phyloP scores from a whole-genome alignment of 2,329 filamentous ascomycete genomes.

The Colletotrichum paranaense region DNA sequence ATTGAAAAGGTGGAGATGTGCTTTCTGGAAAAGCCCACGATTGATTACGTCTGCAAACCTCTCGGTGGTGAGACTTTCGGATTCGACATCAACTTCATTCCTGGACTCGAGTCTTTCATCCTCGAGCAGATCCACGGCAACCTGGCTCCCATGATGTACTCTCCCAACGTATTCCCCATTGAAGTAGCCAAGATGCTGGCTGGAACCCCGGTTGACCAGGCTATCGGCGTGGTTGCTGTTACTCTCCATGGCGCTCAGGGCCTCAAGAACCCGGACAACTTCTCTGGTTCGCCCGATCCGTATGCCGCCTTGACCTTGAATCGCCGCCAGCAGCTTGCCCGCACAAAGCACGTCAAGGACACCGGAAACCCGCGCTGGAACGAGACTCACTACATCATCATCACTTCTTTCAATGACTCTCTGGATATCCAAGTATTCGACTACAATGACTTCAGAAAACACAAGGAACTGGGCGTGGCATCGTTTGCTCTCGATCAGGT shows the following conservation, averaged over 20 bases:
- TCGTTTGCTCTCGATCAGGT: conserved; percentile 88
- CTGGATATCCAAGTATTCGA: conserved; percentile 89
- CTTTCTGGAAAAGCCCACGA: conserved; percentile 87
- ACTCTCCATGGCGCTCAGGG: conserved; percentile 92
- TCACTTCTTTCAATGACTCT: conserved; percentile 90
- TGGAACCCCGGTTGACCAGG: conserved; percentile 92
- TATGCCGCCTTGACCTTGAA: conserved; percentile 90
- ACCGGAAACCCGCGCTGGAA: conserved; percentile 93
- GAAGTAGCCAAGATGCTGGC: conserved; percentile 99
- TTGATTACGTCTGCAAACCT: conserved; percentile 98
- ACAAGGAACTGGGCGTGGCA: conserved; percentile 91
- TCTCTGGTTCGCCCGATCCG: conserved; percentile 90
- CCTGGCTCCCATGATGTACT: conserved; percentile 97
- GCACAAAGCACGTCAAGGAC: conserved; percentile 89
- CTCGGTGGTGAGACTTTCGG: conserved; percentile 94
- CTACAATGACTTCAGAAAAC: conserved; percentile 95
- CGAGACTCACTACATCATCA: conserved; percentile 94
- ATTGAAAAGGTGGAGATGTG: conserved; percentile 95
- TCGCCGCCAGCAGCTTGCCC: conserved; percentile 81
- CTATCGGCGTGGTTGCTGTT: conserved; percentile 91
- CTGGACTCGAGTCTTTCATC: conserved; percentile 92
- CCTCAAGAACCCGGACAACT: conserved; percentile 95
- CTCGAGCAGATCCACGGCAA: conserved; percentile 96
- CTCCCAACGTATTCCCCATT: conserved; percentile 96
- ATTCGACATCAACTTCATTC: conserved; percentile 99